phyloP scores from a whole-genome alignment of 164 flowering plant genomes.

The Vitis cinerea region DNA sequence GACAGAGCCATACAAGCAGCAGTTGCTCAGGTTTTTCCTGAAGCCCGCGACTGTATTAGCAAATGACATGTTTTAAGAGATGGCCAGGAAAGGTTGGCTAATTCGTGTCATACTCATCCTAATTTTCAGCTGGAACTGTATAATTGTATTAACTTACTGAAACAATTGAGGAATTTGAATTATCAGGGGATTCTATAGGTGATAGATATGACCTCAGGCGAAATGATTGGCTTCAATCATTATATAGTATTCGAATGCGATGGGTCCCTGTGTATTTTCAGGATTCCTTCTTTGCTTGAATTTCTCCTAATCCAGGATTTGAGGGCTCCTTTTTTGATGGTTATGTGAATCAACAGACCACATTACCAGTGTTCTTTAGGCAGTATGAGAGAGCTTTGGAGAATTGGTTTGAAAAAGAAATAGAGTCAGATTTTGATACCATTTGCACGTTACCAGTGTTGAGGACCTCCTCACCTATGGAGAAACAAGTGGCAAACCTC shows the following conservation, averaged over 20 bases:
- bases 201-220: constrained; percentile 52
- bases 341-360: constrained; percentile 63
- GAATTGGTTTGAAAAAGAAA: constrained; percentile 55
- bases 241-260: constrained; percentile 46
- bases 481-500: constrained; percentile 75
- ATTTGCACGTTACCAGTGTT: constrained; percentile 59
- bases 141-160: constrained; percentile 59
- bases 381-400: constrained; percentile 75
- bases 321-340: constrained; percentile 71
- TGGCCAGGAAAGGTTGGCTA: constrained; percentile 56
- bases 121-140: constrained; percentile 55
- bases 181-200: constrained; percentile 50
- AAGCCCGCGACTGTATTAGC: constrained; percentile 54
- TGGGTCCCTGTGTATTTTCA: constrained; percentile 67
- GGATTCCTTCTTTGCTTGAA: constrained; percentile 56
- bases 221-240: constrained; percentile 61
- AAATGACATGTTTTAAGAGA: constrained; percentile 64
- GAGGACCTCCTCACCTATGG: constrained; percentile 89
- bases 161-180: constrained; percentile 69
- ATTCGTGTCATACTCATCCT: constrained; percentile 42
- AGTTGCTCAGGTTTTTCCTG: constrained; percentile 52
- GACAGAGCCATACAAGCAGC: constrained; percentile 50
- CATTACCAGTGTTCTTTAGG: constrained; percentile 63
- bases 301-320: constrained; percentile 39
- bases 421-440: constrained; percentile 60